phyloP scores from a whole-genome alignment of 1,139 yeast species.

The Yamadazyma aaseri region DNA sequence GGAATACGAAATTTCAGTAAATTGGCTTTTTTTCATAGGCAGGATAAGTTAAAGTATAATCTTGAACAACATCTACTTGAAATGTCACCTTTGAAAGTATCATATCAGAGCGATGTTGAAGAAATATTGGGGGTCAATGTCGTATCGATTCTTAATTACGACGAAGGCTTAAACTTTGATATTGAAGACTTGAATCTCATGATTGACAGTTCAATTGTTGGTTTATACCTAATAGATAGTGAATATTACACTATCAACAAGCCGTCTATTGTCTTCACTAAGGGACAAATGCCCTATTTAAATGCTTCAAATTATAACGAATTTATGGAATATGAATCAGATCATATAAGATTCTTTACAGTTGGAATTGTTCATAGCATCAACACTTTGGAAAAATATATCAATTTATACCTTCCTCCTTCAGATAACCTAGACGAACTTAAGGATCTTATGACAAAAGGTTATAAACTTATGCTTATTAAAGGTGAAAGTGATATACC shows the following conservation, averaged over 20 bases:
- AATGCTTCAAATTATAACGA: constrained; percentile 17
- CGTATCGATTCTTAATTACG: constrained; percentile 36
- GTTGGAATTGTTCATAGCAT: constrained; percentile 63
- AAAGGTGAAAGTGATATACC: constrained; percentile 66
- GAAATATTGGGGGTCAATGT: constrained; percentile 37
- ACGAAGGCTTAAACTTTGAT: constrained; percentile 23
- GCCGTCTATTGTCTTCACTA: constrained; percentile 4
- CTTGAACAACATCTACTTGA: constrained; percentile 48
- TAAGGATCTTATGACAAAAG: constrained; percentile 16
- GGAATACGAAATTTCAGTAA: constrained; percentile 53
- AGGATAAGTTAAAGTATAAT: constrained; percentile 29
- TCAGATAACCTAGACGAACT: constrained; percentile 12
- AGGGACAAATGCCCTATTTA: constrained; percentile 19
- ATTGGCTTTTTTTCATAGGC: constrained; percentile 54
- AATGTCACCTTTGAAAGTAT: constrained; percentile 48
- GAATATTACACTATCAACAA: constrained; percentile 15
- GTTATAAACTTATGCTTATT: constrained; percentile 45
- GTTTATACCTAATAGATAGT: constrained; percentile 34
- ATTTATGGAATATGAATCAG: constrained; percentile 14
- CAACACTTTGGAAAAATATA: constrained; percentile 32
- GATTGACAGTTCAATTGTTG: constrained; percentile 57
- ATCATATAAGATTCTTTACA: constrained; percentile 29
- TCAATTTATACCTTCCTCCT: constrained; percentile 62
- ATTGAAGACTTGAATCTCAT: constrained; percentile 40
- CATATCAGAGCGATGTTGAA: constrained; percentile 30